phyloP scores from a whole-genome alignment of 1,284 basidiomycete species.

The Ustilago curta region DNA sequence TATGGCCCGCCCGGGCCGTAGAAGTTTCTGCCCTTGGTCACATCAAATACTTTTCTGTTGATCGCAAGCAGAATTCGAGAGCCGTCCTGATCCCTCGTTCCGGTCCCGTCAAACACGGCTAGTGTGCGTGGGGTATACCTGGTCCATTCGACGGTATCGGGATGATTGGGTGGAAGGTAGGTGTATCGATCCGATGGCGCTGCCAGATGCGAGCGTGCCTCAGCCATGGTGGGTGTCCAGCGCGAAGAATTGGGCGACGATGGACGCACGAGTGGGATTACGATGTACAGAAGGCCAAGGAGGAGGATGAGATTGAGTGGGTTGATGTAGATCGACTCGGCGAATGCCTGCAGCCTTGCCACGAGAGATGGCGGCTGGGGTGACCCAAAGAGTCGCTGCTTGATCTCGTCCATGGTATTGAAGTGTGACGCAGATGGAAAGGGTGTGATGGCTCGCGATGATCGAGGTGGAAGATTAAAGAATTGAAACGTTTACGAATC shows the following conservation, averaged over 20 bases:
- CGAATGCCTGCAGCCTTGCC: conserved; percentile 10
- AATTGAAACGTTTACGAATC: background rate
- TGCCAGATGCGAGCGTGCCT: conserved; percentile 41
- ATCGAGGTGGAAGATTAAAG: background rate
- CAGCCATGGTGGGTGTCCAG: conserved; percentile 41
- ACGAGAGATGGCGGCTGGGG: conserved; percentile 1
- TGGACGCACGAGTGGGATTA: conserved; percentile 52
- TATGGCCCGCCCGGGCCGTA: conserved; percentile 96
- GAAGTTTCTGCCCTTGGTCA: conserved; percentile 85
- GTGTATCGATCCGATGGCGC: conserved; percentile 52
- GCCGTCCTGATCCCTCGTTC: conserved; percentile 20
- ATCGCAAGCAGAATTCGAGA: conserved; percentile 84
- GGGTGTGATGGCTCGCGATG: background rate
- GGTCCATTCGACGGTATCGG: conserved; percentile 57
- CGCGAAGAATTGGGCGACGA: conserved; percentile 36
- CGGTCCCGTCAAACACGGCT: conserved; percentile 64
- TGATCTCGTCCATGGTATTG: conserved; percentile 22
- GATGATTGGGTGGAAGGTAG: conserved; percentile 58
- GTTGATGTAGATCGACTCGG: conserved; percentile 53
- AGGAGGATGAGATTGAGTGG: conserved; percentile 59
- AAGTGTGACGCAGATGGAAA: background rate
- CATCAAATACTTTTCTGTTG: conserved; percentile 88
- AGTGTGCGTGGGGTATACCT: conserved; percentile 65
- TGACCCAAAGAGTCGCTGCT: conserved; percentile 11
- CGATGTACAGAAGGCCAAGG: conserved; percentile 45